Base-by-base conservation (phyloP, 805 yeast species). In the Cyberlindnera lachancei region DNA sequence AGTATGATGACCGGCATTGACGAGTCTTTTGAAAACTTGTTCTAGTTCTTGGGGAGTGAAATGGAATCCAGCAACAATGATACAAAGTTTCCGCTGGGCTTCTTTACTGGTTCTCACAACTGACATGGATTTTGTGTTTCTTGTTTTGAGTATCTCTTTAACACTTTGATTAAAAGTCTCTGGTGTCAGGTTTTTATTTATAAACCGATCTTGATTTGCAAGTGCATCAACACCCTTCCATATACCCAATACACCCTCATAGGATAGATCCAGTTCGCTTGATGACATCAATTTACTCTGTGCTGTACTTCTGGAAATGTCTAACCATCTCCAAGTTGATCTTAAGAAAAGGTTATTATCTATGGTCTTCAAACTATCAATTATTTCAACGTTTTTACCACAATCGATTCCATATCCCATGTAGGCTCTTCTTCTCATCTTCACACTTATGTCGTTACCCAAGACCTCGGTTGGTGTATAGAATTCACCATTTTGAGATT, bases 291-390 rank as follows among this genome's bases (percentile, higher is more conserved):
- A 62, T 0, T 84, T 80, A 30, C 76, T 71, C 14, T 68, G 68
- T 4, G 75, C 75, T 2, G 83, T 67, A 25, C 71, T 73, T 33
- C 73, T 69, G 0, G 94, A 85, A 31, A 83, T 71, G 2, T 75
- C 71, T 20, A 90, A 59, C 97, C 97, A 90, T 50, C 80, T 77
- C 97, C 97, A 90, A 0, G 94, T 80, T 45, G 84, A 79, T 39
- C 80, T 63, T 30, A 80, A 59, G 40, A 73, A 81, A n/a, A 62
- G 59, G 32, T 63, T 64, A 34, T 57, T 68, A 28, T 76, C 73
- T 31, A 70, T 70, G 16, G 75, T 53, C 34, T 64, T 68, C 21
- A 75, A 52, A 18, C 61, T 62, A 40, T 73, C 84, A 23, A 77
- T 59, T 17, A 83, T 63, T 13, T 67, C 64, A 26, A 79, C 69